Evolutionary conservation across 2,329 filamentous ascomycete genomes (phyloP), one percentile per base, ranked within the genome.

Genomic region (Beauveria medogensis): DNA sequence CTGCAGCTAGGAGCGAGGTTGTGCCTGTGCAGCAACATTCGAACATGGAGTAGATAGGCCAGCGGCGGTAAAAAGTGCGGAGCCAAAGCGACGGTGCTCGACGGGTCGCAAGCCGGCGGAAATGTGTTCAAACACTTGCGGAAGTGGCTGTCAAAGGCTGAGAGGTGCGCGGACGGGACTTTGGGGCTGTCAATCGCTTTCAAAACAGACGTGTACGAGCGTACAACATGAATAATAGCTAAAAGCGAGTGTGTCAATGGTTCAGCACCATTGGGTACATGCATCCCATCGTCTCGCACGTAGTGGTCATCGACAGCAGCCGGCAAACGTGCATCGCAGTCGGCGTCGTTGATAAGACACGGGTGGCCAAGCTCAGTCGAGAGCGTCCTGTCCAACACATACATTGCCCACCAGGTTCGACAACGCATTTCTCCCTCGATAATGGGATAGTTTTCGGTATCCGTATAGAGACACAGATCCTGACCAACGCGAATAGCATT

Each of bases 391-490:
- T 99, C 94, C 76, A 92, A 86, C 50, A 91, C 85, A 74, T 97
- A 97, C 61, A 96, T 84, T 16, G 90, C 86, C 92, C 94, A 99
- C 93, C 93, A 99, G 2, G 94, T 84, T 60, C 92, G 82, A 63
- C 90, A 85, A 59, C 92, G 85, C 85, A 93, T 92, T 73, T 97
- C 93, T 12, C 84, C 84, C 68, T 96, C 92, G 16, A 96, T 78
- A 1, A 86, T 80, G 2, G 89, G 82, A 81, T 88, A 91, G 0
- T 86, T 81, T 0, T 87, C 88, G 1, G 84, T 83, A 67, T 96
- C 90, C 7, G 83, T 78, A 68, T 97, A 88, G 10, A 97, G 78
- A 0, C 90, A 90, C 51, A 97, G 80, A 65, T 94, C 90, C 70
- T 97, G 93, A 0, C 89, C 89, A 57, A 89, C 86, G 55, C 90